phyloP scores from a whole-genome alignment of 257 asterid species.

The Mentha longifolia region DNA sequence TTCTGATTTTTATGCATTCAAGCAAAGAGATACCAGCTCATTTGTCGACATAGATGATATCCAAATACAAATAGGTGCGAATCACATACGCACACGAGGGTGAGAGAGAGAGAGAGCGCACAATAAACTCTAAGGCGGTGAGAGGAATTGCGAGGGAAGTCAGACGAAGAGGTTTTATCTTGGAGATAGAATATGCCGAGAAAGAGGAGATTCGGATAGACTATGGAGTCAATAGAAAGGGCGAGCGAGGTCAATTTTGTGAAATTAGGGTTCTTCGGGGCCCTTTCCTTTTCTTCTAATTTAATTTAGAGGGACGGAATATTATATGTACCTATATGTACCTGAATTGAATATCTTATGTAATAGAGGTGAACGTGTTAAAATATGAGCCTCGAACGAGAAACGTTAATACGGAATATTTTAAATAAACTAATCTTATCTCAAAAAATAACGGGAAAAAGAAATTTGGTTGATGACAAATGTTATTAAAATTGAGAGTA shows the following conservation, averaged over 20 bases:
- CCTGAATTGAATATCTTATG: too few species aligned
- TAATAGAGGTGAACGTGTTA: constrained; percentile 19
- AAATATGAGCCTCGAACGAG: neutral
- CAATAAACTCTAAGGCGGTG: constrained; percentile 29
- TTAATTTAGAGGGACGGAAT: too few species aligned
- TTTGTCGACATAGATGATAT: neutral
- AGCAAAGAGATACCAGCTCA: neutral
- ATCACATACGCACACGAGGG: neutral
- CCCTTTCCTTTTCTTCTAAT: constrained; percentile 8
- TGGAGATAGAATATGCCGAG: constrained; percentile 33
- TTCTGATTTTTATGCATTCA: constrained; percentile 7
- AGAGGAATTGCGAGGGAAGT: constrained; percentile 13
- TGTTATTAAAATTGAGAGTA: too few species aligned
- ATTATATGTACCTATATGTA: neutral
- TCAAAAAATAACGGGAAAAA: too few species aligned
- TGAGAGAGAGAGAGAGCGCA: constrained; percentile 25
- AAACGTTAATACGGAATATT: too few species aligned
- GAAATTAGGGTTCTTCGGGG: constrained; percentile 48
- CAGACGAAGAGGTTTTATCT: constrained; percentile 29
- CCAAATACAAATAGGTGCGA: neutral
- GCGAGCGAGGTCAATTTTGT: constrained; percentile 37
- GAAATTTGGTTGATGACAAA: too few species aligned
- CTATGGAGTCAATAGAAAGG: constrained; percentile 32
- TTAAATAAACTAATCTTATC: too few species aligned
- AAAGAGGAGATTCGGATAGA: constrained; percentile 37